These are phyloP conservation scores for Boletus sp. DNA, from an alignment of 768 basidiomycete species.

Conservation along the genomic window DNA sequence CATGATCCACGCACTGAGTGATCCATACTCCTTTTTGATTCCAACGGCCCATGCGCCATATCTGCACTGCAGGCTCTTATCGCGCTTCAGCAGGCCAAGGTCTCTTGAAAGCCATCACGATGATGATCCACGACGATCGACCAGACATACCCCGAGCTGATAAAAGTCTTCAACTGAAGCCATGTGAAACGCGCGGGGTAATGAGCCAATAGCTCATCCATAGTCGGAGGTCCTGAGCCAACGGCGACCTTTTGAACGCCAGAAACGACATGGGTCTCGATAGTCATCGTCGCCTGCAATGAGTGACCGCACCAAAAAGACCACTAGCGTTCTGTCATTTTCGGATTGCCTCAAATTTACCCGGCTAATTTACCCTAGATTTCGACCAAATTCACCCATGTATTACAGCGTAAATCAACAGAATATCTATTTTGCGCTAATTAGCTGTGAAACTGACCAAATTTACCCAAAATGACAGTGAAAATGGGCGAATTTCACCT, in stretches of 20 bases:
- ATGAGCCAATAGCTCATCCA: constrained; percentile 58
- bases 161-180: constrained; percentile 69
- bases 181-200: constrained; percentile 79
- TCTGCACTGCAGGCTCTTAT: constrained; percentile 61
- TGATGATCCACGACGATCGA: neutral
- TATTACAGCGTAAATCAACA: neutral
- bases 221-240: constrained; percentile 62
- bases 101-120: constrained; percentile 44
- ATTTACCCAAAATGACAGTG: neutral
- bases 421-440: too few relatives aligned
- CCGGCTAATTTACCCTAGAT: too few relatives aligned
- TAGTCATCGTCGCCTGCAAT: constrained; percentile 12
- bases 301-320: neutral
- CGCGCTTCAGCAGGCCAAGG: constrained; percentile 74
- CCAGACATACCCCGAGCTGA: constrained; percentile 65
- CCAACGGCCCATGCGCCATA: constrained; percentile 58
- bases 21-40: constrained; percentile 60
- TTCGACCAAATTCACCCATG: neutral
- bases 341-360: too few relatives aligned
- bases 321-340: too few relatives aligned
- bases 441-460: neutral
- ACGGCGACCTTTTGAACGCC: constrained; percentile 33
- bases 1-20: constrained; percentile 48
- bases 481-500: neutral
- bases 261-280: constrained; percentile 7